Evolutionary conservation across 2,329 filamentous ascomycete genomes (phyloP).

Genomic region (Aspergillus vadensis): DNA sequence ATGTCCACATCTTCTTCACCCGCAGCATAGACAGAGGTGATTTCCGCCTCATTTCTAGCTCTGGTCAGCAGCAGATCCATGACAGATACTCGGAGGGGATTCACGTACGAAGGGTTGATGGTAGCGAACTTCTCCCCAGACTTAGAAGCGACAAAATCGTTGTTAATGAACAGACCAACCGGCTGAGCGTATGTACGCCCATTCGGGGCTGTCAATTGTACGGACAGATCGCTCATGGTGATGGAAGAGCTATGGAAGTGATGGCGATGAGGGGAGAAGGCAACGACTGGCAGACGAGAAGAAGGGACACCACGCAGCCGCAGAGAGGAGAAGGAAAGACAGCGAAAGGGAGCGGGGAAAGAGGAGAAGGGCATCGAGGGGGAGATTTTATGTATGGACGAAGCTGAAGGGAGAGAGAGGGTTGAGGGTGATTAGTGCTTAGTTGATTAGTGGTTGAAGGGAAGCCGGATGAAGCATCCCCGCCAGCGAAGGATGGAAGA

Average conservation of each 20-base stretch:
- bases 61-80: conserved; percentile 18
- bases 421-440: background rate
- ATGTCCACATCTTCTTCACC: conserved; percentile 37
- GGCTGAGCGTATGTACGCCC: conserved; percentile 72
- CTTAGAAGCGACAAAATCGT: conserved; percentile 72
- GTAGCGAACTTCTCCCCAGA: conserved; percentile 65
- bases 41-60: conserved; percentile 64
- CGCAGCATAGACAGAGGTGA: conserved; percentile 68
- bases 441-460: conserved; percentile 4
- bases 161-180: conserved; percentile 79
- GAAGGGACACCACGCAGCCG: conserved; percentile 13
- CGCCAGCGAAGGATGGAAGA: conserved; percentile 26
- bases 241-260: conserved; percentile 28
- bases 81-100: too few relatives aligned
- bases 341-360: conserved; percentile 4
- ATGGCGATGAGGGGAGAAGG: conserved; percentile 15
- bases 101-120: conserved; percentile 64
- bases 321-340: conserved; percentile 8
- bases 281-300: conserved; percentile 13
- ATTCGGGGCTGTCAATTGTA: conserved; percentile 73
- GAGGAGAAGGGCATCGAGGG: conserved; percentile 6
- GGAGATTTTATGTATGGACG: conserved; percentile 7
- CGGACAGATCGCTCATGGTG: conserved; percentile 41
- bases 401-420: background rate
- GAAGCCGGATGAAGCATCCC: conserved; percentile 12